phyloP scores from a whole-genome alignment of 345 rosid species.

The Geranium rotundifolium region DNA sequence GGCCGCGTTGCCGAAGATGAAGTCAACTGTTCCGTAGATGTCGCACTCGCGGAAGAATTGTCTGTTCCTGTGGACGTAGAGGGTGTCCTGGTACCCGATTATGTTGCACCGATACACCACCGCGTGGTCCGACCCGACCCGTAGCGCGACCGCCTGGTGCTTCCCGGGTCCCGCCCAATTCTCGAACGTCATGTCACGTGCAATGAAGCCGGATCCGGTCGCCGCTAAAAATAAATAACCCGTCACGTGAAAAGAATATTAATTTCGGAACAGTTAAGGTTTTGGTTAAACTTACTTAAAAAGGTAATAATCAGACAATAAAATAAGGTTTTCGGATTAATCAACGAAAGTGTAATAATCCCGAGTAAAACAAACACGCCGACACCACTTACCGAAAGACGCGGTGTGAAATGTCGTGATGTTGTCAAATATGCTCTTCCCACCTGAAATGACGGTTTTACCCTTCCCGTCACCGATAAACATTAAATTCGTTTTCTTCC shows the following conservation, averaged over 20 bases:
- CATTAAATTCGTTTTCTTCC: slow-evolving; percentile 81
- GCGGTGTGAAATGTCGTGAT: slow-evolving; percentile 93
- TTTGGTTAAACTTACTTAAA: too few relatives aligned
- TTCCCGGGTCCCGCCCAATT: slow-evolving; percentile 80
- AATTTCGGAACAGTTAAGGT: too few relatives aligned
- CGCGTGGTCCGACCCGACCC: slow-evolving; percentile 86
- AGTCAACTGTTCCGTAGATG: slow-evolving; percentile 84
- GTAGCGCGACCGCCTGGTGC: slow-evolving; percentile 98
- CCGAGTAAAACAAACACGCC: too few relatives aligned
- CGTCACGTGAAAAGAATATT: too few relatives aligned
- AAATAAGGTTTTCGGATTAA: too few relatives aligned
- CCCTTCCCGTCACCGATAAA: slow-evolving; percentile 89
- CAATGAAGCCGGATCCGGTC: slow-evolving; percentile 85
- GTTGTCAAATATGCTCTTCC: slow-evolving; percentile 46
- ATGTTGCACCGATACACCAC: slow-evolving; percentile 76
- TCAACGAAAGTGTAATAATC: too few relatives aligned
- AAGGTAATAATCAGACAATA: too few relatives aligned
- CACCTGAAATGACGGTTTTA: slow-evolving; percentile 58
- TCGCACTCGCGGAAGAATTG: slow-evolving; percentile 87
- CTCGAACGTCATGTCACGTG: slow-evolving; percentile 81
- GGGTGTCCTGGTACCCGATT: slow-evolving; percentile 81
- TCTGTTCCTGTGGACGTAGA: slow-evolving; percentile 90
- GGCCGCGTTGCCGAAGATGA: slow-evolving; percentile 88
- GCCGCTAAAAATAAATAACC: slow-evolving; percentile 40
- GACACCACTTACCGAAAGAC: slow-evolving; percentile 49